A percentile compares a stretch with the other conserved stretches of the same genome.
Evolutionary conservation across 1,139 yeast species (phyloP).

Genomic region (Kurtzmaniella quercitrusa): DNA sequence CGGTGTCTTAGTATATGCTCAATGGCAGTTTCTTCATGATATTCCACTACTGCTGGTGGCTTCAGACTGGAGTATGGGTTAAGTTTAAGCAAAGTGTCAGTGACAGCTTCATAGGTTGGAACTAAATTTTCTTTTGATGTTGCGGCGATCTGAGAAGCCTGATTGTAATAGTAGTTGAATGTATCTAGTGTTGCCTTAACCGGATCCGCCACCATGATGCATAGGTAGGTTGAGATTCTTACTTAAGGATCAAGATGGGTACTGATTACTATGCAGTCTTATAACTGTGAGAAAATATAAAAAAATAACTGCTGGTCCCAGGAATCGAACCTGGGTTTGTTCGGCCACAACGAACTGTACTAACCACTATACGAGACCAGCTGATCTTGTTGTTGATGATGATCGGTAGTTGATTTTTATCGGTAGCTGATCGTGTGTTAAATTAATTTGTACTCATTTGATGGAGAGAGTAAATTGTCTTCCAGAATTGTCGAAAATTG

Average conservation of each 20-base stretch:
- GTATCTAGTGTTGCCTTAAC: constrained; percentile 38
- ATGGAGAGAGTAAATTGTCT: too few relatives aligned
- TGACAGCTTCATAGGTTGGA: not conserved
- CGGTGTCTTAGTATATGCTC: constrained; percentile 2
- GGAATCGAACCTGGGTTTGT: constrained; percentile 55
- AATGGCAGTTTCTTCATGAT: constrained; percentile 5
- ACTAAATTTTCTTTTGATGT: constrained; percentile 17
- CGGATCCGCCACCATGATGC: constrained; percentile 44
- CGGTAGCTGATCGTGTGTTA: not conserved
- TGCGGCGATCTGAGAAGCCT: constrained; percentile 21
- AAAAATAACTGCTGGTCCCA: constrained; percentile 45
- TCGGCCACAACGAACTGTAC: constrained; percentile 57
- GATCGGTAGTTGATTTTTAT: not conserved
- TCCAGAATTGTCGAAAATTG: too few relatives aligned
- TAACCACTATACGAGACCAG: constrained; percentile 50
- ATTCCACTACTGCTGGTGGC: constrained; percentile 4
- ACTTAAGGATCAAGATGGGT: not conserved
- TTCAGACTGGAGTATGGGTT: constrained; percentile 6
- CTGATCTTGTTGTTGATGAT: constrained; percentile 9
- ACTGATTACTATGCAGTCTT: not conserved
- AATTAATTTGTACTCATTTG: too few relatives aligned
- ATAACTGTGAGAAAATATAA: constrained; percentile 2
- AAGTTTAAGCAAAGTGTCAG: constrained; percentile 11
- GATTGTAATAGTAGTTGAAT: constrained; percentile 22
- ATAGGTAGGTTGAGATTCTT: not conserved